Evolutionary conservation across 495 filamentous ascomycete genomes (phyloP).

Genomic region (Penicillium pancosmium): DNA sequence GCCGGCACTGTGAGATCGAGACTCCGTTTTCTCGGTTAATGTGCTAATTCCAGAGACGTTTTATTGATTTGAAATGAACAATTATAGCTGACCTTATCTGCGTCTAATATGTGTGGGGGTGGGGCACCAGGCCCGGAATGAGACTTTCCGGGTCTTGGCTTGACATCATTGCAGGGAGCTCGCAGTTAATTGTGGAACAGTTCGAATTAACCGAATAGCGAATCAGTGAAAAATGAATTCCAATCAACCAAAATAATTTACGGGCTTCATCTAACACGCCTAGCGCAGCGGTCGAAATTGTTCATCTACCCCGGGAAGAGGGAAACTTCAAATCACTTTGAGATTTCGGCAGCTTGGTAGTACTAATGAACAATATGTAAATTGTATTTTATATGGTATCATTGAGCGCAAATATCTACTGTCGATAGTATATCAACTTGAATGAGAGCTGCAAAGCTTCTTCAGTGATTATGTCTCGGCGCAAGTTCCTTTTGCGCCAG

Average conservation of each 20-base stretch:
- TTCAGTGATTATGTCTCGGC: constrained; percentile 56
- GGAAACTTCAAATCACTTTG: too few relatives aligned
- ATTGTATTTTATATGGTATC: neutral
- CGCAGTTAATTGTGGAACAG: neutral
- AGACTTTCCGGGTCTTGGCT: neutral
- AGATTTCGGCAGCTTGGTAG: too few relatives aligned
- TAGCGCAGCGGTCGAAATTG: too few relatives aligned
- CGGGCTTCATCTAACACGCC: too few relatives aligned
- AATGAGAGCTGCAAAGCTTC: neutral
- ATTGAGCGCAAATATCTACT: neutral
- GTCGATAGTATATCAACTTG: neutral
- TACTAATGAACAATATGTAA: too few relatives aligned
- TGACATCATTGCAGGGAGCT: neutral
- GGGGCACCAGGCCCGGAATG: neutral
- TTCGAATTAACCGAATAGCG: neutral
- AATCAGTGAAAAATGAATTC: neutral
- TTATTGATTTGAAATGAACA: neutral
- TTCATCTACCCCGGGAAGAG: too few relatives aligned
- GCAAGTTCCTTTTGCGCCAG: constrained; percentile 48
- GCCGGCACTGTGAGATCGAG: neutral
- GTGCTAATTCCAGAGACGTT: too few relatives aligned
- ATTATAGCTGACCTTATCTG: neutral
- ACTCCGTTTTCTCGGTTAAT: too few relatives aligned
- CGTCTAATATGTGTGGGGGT: constrained; percentile 1
- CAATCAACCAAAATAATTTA: neutral